These are phyloP conservation scores for Cercospora sp. DNA, from an alignment of 2,329 filamentous ascomycete species.

Conservation along the genomic window DNA sequence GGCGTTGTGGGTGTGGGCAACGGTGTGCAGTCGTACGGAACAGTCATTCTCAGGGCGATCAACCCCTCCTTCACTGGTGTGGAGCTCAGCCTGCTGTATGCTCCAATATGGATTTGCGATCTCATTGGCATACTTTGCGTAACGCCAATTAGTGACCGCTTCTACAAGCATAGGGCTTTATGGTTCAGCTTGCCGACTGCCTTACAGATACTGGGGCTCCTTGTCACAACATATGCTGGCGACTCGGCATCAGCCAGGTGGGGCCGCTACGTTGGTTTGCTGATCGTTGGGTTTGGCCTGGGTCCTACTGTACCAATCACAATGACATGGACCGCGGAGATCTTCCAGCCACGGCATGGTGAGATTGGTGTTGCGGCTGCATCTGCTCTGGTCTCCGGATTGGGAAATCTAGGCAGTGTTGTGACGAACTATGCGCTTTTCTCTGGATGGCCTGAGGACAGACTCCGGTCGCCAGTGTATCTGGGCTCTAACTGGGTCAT, in stretches of 20 bases:
- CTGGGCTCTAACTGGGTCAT: constrained; percentile 74
- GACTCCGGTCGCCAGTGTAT: constrained; percentile 46
- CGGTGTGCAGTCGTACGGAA: constrained; percentile 83
- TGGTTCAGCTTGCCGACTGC: constrained; percentile 77
- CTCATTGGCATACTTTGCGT: constrained; percentile 81
- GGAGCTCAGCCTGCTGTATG: constrained; percentile 77
- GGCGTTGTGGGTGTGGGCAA: constrained; percentile 91
- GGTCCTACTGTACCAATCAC: constrained; percentile 89
- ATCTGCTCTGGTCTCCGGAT: constrained; percentile 78
- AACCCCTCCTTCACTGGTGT: constrained; percentile 71
- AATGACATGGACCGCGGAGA: constrained; percentile 90
- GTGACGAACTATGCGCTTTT: constrained; percentile 88
- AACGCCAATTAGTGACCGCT: constrained; percentile 83
- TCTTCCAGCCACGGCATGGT: constrained; percentile 85
- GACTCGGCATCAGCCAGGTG: constrained; percentile 60
- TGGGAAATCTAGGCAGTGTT: constrained; percentile 84
- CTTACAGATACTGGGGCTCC: constrained; percentile 78
- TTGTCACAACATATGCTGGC: constrained; percentile 75
- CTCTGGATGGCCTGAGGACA: constrained; percentile 79
- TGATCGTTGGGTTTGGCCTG: constrained; percentile 86
- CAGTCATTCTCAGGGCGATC: constrained; percentile 79
- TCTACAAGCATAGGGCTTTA: constrained; percentile 73
- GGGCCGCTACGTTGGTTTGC: constrained; percentile 83
- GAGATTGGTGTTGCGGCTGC: constrained; percentile 89
- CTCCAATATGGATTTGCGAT: constrained; percentile 85